These are phyloP conservation scores for Linderina pennispora DNA, from an alignment of 192 early-diverging fungal species.

Conservation along the genomic window DNA sequence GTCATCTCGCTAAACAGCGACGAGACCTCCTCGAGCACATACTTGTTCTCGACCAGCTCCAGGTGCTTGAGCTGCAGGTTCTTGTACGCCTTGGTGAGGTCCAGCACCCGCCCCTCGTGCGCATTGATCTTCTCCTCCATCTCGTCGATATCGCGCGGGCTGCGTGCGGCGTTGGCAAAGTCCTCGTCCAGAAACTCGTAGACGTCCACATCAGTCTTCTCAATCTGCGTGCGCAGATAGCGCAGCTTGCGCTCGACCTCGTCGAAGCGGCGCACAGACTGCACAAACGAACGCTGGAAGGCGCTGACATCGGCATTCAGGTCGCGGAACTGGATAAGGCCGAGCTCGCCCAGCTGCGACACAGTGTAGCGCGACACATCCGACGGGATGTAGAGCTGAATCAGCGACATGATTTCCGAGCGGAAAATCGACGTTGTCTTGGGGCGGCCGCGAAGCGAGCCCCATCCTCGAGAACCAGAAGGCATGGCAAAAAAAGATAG, in stretches of 20 bases:
- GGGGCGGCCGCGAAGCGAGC: conserved; percentile 25
- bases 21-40: conserved; percentile 76
- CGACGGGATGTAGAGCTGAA: conserved; percentile 91
- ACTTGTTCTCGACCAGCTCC: conserved; percentile 83
- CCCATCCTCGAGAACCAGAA: conserved; percentile 40
- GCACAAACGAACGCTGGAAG: conserved; percentile 94
- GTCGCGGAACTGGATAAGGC: conserved; percentile 92
- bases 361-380: conserved; percentile 92
- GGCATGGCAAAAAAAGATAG: conserved; percentile 29
- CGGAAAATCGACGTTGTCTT: conserved; percentile 66
- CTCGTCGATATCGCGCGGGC: conserved; percentile 90
- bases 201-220: conserved; percentile 65
- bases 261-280: conserved; percentile 90
- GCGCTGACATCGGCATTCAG: conserved; percentile 91
- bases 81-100: conserved; percentile 86
- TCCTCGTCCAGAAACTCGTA: conserved; percentile 42
- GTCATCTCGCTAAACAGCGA: conserved; percentile 53
- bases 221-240: conserved; percentile 79
- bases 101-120: conserved; percentile 73
- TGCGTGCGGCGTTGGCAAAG: conserved; percentile 55
- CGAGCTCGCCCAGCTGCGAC: conserved; percentile 91
- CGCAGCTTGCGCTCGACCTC: conserved; percentile 96
- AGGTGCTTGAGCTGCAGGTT: conserved; percentile 81
- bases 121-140: conserved; percentile 74
- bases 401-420: conserved; percentile 93